Evolutionary conservation across 1,284 basidiomycete genomes (phyloP).

Genomic region (Puccinia polysora): DNA sequence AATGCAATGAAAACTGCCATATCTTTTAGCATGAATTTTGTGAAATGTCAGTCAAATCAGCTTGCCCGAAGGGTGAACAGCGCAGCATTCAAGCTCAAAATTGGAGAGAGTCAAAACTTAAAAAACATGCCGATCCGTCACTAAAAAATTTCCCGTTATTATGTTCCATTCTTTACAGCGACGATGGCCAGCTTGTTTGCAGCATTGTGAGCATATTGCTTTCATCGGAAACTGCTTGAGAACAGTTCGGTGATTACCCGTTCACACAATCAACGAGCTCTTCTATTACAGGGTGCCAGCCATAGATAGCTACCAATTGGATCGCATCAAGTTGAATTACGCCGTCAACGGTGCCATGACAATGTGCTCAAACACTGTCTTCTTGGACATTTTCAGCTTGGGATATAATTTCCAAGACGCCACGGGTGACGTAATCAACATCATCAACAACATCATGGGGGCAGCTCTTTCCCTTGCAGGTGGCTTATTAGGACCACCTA

Average conservation of each 20-base stretch:
- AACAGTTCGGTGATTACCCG: too few relatives aligned
- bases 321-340: conserved; percentile 34
- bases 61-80: not conserved
- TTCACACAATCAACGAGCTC: too few relatives aligned
- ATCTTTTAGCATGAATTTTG: conserved; percentile 20
- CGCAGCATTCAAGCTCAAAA: too few relatives aligned
- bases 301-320: conserved; percentile 15
- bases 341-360: conserved; percentile 38
- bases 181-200: conserved; percentile 39
- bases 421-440: conserved; percentile 29
- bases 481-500: conserved; percentile 19
- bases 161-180: not conserved
- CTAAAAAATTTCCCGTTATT: not conserved
- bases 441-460: conserved; percentile 38
- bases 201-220: conserved; percentile 30
- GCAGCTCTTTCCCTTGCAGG: conserved; percentile 24
- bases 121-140: too few relatives aligned
- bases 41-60: conserved; percentile 29
- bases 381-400: conserved; percentile 35
- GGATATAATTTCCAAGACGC: conserved; percentile 36
- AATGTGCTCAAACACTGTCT: conserved; percentile 41
- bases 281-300: conserved; percentile 27
- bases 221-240: not conserved
- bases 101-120: too few relatives aligned
- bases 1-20: conserved; percentile 37